These are phyloP conservation scores for Pyrus pyrifolia DNA, from an alignment of 306 rosid species.

Conservation along the genomic window DNA sequence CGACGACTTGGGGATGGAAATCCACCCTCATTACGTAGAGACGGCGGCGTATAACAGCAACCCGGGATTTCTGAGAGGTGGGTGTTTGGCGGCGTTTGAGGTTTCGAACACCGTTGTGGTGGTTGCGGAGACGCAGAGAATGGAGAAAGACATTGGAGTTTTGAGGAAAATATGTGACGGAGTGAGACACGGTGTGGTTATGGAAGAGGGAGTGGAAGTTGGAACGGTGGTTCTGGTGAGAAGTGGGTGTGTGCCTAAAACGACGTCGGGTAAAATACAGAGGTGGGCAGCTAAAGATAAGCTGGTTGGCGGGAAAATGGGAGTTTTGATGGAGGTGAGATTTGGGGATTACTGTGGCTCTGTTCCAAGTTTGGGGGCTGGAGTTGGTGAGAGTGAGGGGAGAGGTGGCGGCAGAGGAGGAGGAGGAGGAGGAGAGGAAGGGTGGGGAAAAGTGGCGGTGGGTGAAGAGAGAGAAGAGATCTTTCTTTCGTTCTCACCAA, in stretches of 20 bases:
- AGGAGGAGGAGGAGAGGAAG: neutral
- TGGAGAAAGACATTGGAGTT: constrained; percentile 1
- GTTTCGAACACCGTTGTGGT: constrained; percentile 21
- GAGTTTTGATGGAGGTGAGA: constrained; percentile 39
- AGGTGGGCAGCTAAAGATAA: constrained; percentile 54
- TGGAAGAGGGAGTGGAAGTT: constrained; percentile 43
- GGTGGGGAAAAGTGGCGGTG: neutral
- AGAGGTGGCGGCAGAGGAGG: neutral
- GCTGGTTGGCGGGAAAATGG: constrained; percentile 43
- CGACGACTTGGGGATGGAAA: constrained; percentile 3
- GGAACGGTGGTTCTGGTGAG: constrained; percentile 58
- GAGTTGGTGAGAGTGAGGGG: neutral
- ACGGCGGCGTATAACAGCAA: constrained; percentile 40
- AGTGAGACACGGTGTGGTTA: constrained; percentile 27
- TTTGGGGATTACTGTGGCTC: constrained; percentile 18
- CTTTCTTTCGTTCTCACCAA: neutral
- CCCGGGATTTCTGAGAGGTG: constrained; percentile 46
- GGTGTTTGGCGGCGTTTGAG: constrained; percentile 51
- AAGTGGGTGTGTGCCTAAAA: constrained; percentile 57
- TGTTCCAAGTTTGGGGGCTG: neutral
- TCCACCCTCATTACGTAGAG: constrained; percentile 68
- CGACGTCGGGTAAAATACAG: constrained; percentile 70
- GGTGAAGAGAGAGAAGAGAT: neutral
- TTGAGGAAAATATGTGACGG: constrained; percentile 42
- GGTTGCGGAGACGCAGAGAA: constrained; percentile 60